A percentile compares a stretch with the other conserved stretches of the same genome.
Conservation (phyloP, 2,329 filamentous ascomycete genomes). For the Ophidiomyces ophidiicola region DNA sequence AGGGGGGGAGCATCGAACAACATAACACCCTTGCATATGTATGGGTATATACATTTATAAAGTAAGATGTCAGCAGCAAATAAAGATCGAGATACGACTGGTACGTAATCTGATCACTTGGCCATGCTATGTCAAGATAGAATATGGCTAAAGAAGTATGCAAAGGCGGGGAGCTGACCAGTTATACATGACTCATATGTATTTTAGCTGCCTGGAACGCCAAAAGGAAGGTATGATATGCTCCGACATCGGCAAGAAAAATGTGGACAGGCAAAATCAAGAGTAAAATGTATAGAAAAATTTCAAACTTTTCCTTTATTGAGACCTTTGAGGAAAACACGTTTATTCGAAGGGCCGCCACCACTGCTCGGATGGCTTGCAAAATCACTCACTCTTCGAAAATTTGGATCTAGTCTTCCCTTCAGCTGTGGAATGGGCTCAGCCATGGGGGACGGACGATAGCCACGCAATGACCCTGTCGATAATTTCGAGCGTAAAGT, state of each 20-base stretch:
- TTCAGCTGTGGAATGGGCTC: conserved; percentile 4
- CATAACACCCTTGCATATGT: too few relatives aligned
- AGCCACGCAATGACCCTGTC: conserved; percentile 4
- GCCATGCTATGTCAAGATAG: too few relatives aligned
- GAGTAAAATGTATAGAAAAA: conserved; percentile 3
- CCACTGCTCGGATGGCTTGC: neutral
- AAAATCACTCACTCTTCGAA: conserved; percentile 29
- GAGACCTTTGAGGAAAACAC: conserved; percentile 29
- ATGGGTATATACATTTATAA: too few relatives aligned
- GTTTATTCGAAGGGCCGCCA: conserved; percentile 24
- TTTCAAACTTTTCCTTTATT: conserved; percentile 13
- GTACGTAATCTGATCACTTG: too few relatives aligned
- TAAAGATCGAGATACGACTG: too few relatives aligned
- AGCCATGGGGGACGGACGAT: conserved; percentile 4
- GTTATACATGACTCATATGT: too few relatives aligned
- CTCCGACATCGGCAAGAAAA: too few relatives aligned
- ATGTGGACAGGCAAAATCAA: neutral
- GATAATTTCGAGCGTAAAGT: conserved; percentile 18
- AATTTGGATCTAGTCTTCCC: neutral
- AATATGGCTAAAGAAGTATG: too few relatives aligned
- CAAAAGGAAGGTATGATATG: neutral
- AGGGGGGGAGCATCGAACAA: too few relatives aligned
- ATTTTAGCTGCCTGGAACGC: neutral
- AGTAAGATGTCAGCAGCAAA: too few relatives aligned
- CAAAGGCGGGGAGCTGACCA: too few relatives aligned